Base-by-base conservation (phyloP, 164 flowering plant species). In the Tetracentron sinense region DNA sequence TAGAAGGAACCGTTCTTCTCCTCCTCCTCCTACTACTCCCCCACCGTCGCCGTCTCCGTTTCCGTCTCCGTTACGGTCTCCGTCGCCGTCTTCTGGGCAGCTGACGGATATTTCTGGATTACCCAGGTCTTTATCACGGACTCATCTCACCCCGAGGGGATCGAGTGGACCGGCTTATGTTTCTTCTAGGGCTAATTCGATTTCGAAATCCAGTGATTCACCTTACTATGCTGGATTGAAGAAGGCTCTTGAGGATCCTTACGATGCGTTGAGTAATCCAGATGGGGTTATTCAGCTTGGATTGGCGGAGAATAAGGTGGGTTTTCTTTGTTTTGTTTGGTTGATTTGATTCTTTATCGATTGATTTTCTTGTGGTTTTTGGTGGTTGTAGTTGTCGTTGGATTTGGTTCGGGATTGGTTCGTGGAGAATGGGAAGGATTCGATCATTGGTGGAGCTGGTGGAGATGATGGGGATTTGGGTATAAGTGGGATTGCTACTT, bases 201-300 rank as follows among this genome's bases (percentile, higher is more conserved):
- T 90, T 38, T 66, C 56, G 22, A 84, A 78, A 69, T 53, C 77
- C 5, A 63, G 58, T 4, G 88, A 86, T 25, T 71, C 82, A 16
- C 80, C 85, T 12, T 81, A 78, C 66, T 67, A 77, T 60, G 77
- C 68, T 50, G 96, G 97, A 16, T 20, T 80, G 72, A 69, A 53
- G 53, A 77, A 62, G 81, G 80, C 52, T 31, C 10, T 35, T 20
- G 88, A 84, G 30, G 89, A 94, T 56, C 84, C 86, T 10, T 94
- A 80, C 54, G 84, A 89, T 71, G 75, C 76, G 11, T 25, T 62
- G 53, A 20, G 27, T 22, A 95, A 95, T 68, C 96, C 97, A 0
- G 69, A 77, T 70, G 99, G 99, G 16, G 72, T 88, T 66, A 78
- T 95, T 68, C 92, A 95, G 77, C 91, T 92, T 22, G 94, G 95